Conservation (phyloP, 2,329 filamentous ascomycete genomes). For the Coniochaeta sp. region DNA sequence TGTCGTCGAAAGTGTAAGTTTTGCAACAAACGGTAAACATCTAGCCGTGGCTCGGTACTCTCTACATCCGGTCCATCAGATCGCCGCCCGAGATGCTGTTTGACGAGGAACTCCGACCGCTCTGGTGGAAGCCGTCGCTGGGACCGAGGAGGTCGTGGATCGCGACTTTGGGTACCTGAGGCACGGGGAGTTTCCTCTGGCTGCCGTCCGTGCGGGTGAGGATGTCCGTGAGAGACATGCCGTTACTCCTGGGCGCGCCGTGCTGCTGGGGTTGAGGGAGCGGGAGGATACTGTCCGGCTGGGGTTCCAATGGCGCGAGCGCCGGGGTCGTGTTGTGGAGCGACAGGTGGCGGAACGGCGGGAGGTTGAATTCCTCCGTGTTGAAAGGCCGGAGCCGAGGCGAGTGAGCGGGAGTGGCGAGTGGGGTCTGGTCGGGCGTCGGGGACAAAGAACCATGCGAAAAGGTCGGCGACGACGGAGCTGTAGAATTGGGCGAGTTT, state of each 20-base stretch:
- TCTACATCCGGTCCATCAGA: conserved; percentile 49
- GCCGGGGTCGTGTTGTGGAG: conserved; percentile 48
- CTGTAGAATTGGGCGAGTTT: conserved; percentile 90
- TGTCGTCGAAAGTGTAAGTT: conserved; percentile 5
- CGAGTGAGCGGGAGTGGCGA: conserved; percentile 91
- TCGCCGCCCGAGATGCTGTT: conserved; percentile 72
- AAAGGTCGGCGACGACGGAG: conserved; percentile 91
- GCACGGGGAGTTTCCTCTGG: conserved; percentile 84
- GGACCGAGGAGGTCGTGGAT: conserved; percentile 77
- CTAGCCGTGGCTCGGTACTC: conserved; percentile 1
- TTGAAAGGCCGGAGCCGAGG: conserved; percentile 78
- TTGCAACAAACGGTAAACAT: too few relatives aligned
- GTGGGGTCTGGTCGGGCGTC: conserved; percentile 96
- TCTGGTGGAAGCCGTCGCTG: conserved; percentile 57
- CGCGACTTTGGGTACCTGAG: conserved; percentile 82
- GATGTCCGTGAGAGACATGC: conserved; percentile 84
- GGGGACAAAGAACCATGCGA: conserved; percentile 93
- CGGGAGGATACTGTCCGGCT: conserved; percentile 36
- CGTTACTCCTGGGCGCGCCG: conserved; percentile 53
- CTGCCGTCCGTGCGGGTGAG: conserved; percentile 83
- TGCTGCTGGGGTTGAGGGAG: conserved; percentile 27
- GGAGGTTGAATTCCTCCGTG: conserved; percentile 68
- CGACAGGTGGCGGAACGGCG: conserved; percentile 66
- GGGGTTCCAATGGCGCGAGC: conserved; percentile 52
- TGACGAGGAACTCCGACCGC: conserved; percentile 68